Percentiles rank a stretch among this genome's conserved stretches.
Conservation (phyloP, 2,329 filamentous ascomycete species). For the Talaromyces funiculosus region DNA sequence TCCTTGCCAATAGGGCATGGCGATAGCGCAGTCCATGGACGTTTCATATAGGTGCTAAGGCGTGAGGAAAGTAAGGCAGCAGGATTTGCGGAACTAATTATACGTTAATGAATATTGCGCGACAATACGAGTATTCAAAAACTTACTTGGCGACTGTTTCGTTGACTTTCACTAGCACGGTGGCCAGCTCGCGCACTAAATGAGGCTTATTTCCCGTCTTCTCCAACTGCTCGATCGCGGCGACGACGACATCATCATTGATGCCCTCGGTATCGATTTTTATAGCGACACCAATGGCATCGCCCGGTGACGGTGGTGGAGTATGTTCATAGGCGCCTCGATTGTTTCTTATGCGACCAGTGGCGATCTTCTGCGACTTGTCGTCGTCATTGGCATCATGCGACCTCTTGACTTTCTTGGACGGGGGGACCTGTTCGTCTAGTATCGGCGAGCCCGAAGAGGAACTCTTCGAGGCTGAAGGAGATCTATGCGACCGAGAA, state of each 20-base stretch:
- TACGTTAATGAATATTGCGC: conserved; percentile 4
- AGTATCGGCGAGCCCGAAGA: conserved; percentile 47
- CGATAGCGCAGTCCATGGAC: conserved; percentile 68
- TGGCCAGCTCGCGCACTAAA: conserved; percentile 86
- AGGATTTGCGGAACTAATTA: conserved; percentile 73
- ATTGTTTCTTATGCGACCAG: conserved; percentile 25
- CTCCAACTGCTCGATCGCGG: conserved; percentile 80
- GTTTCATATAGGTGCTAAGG: conserved; percentile 82
- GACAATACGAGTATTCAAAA: conserved; percentile 4
- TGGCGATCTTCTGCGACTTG: conserved; percentile 28
- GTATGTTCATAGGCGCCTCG: conserved; percentile 62
- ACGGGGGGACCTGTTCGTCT: conserved; percentile 46
- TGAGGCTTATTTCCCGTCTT: conserved; percentile 88
- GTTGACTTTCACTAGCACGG: conserved; percentile 68
- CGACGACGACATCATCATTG: conserved; percentile 92
- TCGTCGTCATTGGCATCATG: conserved; percentile 50
- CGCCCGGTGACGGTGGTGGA: conserved; percentile 68
- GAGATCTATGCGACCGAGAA: conserved; percentile 53
- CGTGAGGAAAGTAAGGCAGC: conserved; percentile 93
- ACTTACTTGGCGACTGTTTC: conserved; percentile 88
- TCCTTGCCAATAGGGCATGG: conserved; percentile 91
- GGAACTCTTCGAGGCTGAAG: conserved; percentile 53
- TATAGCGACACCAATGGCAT: conserved; percentile 40
- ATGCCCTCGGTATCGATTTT: conserved; percentile 77
- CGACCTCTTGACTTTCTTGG: conserved; percentile 75